Evolutionary conservation across 306 rosid species (phyloP), one percentile per base, ranked within the genome.

Genomic region (Herpetospermum pedunculosum): DNA sequence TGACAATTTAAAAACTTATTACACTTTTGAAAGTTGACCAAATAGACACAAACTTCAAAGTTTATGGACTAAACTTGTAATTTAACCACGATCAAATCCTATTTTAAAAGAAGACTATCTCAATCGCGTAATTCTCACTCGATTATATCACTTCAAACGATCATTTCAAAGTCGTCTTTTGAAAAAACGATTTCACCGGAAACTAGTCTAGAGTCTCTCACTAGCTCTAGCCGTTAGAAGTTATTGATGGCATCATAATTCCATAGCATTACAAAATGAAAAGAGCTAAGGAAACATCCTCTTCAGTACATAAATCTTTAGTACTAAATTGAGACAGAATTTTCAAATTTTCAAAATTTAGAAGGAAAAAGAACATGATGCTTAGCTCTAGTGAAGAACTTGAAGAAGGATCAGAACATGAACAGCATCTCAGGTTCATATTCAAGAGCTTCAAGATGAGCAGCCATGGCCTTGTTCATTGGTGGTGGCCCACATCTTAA

Each of bases 401-500:
- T 72, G 57, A 49, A 23, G 43, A 37, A 48, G 21, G 40, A 23
- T 74, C 34, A 74, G 68, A 41, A 72, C 49, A 26, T 55, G 63
- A 55, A 26, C 58, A 52, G 58, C 90, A 80, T 87, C 75, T 91
- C 92, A 28, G 96, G 75, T 49, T 87, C 41, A 75, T 94, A 94
- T 60, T 75, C 91, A 53, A 94, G 81, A 71, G 84, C 85, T 1
- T 91, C 94, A 15, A 94, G 97, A 81, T 89, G 89, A 75, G 76
- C 90, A 37, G 84, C 88, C 97, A 94, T 91, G 68, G 96, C 99
- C 84, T 94, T 94, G 92, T 94, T 94, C 99, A 94, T 94, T 0
- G 97, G 97, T 9, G 99, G 99, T 2, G 99, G 97, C 11, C 99
- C 99, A 13, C 99, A 94, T 78, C 99, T 84, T 65, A 94, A 76